Conservation (phyloP, 2,329 filamentous ascomycete species). For the Aureobasidium leucospermi region DNA sequence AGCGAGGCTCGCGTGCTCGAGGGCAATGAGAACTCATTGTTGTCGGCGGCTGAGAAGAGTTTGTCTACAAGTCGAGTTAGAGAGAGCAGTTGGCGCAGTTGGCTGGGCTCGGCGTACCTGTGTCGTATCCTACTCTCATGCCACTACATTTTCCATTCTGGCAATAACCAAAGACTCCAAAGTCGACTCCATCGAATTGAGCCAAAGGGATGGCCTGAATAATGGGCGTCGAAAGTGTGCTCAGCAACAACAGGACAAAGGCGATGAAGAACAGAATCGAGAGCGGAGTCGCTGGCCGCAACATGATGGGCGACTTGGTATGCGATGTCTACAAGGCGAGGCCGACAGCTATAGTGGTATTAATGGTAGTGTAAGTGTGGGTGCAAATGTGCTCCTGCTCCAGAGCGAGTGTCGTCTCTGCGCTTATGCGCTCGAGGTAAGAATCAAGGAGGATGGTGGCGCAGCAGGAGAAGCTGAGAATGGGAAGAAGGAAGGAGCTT, state of each 20-base stretch:
- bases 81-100: slow-evolving; percentile 18
- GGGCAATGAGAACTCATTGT: slow-evolving; percentile 52
- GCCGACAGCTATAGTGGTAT: background rate
- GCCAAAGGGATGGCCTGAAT: slow-evolving; percentile 79
- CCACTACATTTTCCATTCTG: slow-evolving; percentile 56
- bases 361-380: background rate
- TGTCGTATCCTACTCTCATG: slow-evolving; percentile 78
- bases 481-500: background rate
- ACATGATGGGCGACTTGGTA: slow-evolving; percentile 49
- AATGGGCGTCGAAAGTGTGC: slow-evolving; percentile 85
- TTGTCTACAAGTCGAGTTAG: slow-evolving; percentile 32
- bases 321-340: background rate
- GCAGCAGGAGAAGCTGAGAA: background rate
- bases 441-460: background rate
- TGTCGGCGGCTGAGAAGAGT: slow-evolving; percentile 39
- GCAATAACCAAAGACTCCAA: slow-evolving; percentile 92
- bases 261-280: slow-evolving; percentile 77
- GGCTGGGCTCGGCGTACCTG: slow-evolving; percentile 48
- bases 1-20: slow-evolving; percentile 61
- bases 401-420: slow-evolving; percentile 7
- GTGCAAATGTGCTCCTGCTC: background rate
- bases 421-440: background rate
- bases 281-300: slow-evolving; percentile 88
- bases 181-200: slow-evolving; percentile 66
- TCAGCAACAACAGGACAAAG: slow-evolving; percentile 77